phyloP scores from a whole-genome alignment of 1,284 basidiomycete genomes.

The Moesziomyces antarcticus region DNA sequence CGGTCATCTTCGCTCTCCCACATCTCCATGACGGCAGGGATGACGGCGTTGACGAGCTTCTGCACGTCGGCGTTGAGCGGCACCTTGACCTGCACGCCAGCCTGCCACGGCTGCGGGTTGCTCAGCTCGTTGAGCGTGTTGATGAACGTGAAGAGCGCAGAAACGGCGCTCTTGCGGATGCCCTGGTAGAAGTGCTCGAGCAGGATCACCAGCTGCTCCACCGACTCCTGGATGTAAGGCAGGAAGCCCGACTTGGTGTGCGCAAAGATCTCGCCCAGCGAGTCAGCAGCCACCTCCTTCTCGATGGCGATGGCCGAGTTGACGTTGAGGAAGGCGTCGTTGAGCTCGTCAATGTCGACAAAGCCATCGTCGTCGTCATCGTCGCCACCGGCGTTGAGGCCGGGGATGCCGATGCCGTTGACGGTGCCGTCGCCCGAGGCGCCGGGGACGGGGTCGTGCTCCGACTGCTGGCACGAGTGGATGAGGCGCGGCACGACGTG shows the following conservation, averaged over 20 bases:
- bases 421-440: constrained; percentile 64
- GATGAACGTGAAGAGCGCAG: constrained; percentile 88
- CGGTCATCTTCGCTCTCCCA: constrained; percentile 97
- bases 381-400: constrained; percentile 77
- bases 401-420: constrained; percentile 73
- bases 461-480: constrained; percentile 81
- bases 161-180: constrained; percentile 92
- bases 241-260: constrained; percentile 87
- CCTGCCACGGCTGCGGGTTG: constrained; percentile 82
- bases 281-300: constrained; percentile 98
- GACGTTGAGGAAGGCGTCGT: constrained; percentile 74
- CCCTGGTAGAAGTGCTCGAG: constrained; percentile 97
- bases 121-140: constrained; percentile 92
- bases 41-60: constrained; percentile 81
- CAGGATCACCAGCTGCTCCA: constrained; percentile 83
- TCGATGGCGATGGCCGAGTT: constrained; percentile 98
- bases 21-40: constrained; percentile 84
- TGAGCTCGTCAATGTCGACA: constrained; percentile 79
- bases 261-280: constrained; percentile 89
- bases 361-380: constrained; percentile 71
- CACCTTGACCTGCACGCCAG: constrained; percentile 74
- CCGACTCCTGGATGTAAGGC: constrained; percentile 78
- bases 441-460: constrained; percentile 70
- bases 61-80: constrained; percentile 82
- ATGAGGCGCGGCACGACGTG: constrained; percentile 88